These are phyloP conservation scores for Climacium dendroides DNA, from an alignment of 225 moss, liverwort and hornwort genomes.

Conservation along the genomic window DNA sequence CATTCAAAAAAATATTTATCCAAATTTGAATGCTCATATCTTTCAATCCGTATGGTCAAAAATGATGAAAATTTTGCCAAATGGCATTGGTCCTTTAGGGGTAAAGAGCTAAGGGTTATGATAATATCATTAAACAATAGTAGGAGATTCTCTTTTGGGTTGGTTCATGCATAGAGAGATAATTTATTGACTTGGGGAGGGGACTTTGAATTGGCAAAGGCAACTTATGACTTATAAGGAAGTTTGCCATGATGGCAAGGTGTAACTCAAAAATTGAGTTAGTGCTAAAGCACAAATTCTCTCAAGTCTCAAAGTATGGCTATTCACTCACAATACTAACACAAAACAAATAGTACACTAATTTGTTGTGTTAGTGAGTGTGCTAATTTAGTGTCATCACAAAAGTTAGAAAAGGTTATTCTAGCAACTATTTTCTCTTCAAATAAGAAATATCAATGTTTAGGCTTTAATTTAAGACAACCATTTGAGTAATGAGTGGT, in stretches of 20 bases:
- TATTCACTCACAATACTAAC: not conserved
- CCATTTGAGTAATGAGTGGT: not conserved
- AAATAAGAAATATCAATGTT: not conserved
- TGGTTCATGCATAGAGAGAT: not conserved
- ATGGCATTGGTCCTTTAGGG: too few relatives aligned
- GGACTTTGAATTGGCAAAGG: not conserved
- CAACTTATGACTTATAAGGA: not conserved
- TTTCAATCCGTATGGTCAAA: too few relatives aligned
- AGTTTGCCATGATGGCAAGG: not conserved
- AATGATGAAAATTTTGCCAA: too few relatives aligned
- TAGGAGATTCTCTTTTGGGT: too few relatives aligned
- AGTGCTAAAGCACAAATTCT: not conserved
- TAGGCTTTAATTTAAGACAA: not conserved
- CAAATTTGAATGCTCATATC: too few relatives aligned
- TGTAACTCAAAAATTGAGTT: not conserved
- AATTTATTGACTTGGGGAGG: too few relatives aligned
- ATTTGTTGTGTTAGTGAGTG: not conserved
- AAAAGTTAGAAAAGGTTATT: not conserved
- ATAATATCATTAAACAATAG: not conserved
- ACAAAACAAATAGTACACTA: not conserved
- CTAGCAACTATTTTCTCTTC: not conserved
- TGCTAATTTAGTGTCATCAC: not conserved
- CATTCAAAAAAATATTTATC: too few relatives aligned
- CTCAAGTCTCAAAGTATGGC: rapidly evolving
- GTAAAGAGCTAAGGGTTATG: too few relatives aligned